Evolutionary conservation across 2,329 filamentous ascomycete genomes (phyloP).

Genomic region (Alternaria gaisen): DNA sequence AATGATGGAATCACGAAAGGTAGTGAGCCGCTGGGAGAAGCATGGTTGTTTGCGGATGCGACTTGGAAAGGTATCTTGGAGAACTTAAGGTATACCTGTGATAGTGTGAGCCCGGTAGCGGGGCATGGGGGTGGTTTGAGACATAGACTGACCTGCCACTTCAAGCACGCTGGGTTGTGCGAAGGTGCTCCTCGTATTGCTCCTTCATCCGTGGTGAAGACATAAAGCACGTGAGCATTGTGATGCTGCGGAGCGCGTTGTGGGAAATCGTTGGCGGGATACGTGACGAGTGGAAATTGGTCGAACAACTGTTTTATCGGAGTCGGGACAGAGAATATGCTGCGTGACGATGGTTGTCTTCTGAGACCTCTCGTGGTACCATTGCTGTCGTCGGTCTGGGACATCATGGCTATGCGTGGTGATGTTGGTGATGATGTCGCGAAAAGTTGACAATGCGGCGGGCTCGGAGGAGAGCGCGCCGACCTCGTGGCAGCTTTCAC

Average conservation of each 20-base stretch:
- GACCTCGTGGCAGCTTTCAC: background rate
- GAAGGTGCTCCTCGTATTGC: slow-evolving; percentile 72
- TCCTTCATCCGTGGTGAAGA: slow-evolving; percentile 76
- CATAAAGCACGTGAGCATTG: slow-evolving; percentile 70
- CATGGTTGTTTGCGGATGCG: slow-evolving; percentile 85
- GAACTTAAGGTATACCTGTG: slow-evolving; percentile 84
- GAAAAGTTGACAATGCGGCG: slow-evolving; percentile 34
- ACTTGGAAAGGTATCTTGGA: slow-evolving; percentile 72
- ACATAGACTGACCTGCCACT: slow-evolving; percentile 80
- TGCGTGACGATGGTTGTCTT: slow-evolving; percentile 27
- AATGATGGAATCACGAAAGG: slow-evolving; percentile 78
- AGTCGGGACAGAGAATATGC: slow-evolving; percentile 66
- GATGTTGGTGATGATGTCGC: slow-evolving; percentile 19
- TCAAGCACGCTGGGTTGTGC: slow-evolving; percentile 91
- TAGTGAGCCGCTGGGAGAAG: slow-evolving; percentile 85
- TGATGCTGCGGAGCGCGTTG: slow-evolving; percentile 62
- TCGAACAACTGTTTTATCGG: slow-evolving; percentile 87
- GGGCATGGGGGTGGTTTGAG: background rate
- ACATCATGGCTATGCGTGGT: slow-evolving; percentile 32
- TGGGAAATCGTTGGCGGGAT: slow-evolving; percentile 79
- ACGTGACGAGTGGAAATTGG: slow-evolving; percentile 78
- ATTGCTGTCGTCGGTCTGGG: slow-evolving; percentile 24
- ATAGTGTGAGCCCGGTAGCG: slow-evolving; percentile 18
- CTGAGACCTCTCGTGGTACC: slow-evolving; percentile 8
- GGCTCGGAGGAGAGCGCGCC: slow-evolving; percentile 30